Evolutionary conservation across 495 filamentous ascomycete species (phyloP), one percentile per base, ranked within the genome.

Genomic region (Annulohypoxylon maeteangense): DNA sequence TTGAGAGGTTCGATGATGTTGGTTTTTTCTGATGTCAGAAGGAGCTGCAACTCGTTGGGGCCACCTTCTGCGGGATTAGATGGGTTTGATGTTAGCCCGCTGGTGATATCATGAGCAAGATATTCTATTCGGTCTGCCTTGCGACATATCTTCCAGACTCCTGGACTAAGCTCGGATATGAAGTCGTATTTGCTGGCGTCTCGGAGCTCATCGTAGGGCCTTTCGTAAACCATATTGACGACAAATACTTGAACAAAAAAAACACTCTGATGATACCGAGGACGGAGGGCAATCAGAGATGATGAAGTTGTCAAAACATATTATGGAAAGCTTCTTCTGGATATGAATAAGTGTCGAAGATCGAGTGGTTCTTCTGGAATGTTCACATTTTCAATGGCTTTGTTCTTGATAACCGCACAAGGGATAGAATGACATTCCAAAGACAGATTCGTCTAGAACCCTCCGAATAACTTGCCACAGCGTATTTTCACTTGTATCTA

Each of bases 91-190:
- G 62, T 62, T 12, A 76, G 38, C 25, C 36, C 12, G 10, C 66
- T 48, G 12, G 76, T 75, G 55, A 74, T n/a, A 54, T 76, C 74
- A 27, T 73, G 71, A 34, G 74, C 76, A 53, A 78, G 64, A 44
- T 55, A 67, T 54, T 70, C 67, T 25, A 62, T 57, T 36, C 68
- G 62, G 62, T 73, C 68, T 29, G 1, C 34, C 50, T 67, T 76
- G 48, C 62, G 60, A 18, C 29, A 57, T 12, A 76, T 14, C 47
- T 71, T 75, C 71, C 72, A 76, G 40, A 78, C 56, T 1, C 61
- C 64, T 11, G 72, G 71, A 2, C 54, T 29, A 6, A 72, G 4
- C 34, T 78, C 71, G 10, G 51, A 53, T 23, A 70, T 11, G 42
- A 76, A 63, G 11, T 76, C 76, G 55, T 76, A 76, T 22, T 44